phyloP scores from a whole-genome alignment of 2,329 filamentous ascomycete species.

The Metarhizium robertsii region DNA sequence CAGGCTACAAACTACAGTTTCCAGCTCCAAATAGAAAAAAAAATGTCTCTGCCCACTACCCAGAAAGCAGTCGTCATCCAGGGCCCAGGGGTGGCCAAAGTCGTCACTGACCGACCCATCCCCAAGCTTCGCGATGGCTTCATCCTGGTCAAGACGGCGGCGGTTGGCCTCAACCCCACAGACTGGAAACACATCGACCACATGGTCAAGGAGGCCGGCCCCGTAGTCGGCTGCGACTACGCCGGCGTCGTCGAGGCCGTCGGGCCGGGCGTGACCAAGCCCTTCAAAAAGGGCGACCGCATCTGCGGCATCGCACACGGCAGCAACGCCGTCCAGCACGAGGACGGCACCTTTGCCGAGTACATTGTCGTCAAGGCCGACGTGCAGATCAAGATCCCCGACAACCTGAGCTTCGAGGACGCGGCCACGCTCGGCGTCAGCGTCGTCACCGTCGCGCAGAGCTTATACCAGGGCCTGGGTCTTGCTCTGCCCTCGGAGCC shows the following conservation, averaged over 20 bases:
- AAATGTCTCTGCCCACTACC: no score
- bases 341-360: slow-evolving; percentile 20
- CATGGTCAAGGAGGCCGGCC: slow-evolving; percentile 14
- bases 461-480: slow-evolving; percentile 34
- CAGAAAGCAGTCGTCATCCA: slow-evolving; percentile 5
- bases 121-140: slow-evolving; percentile 11
- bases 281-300: slow-evolving; percentile 14
- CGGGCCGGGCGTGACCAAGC: slow-evolving; percentile 8
- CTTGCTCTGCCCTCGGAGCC: slow-evolving; percentile 33
- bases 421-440: slow-evolving; percentile 33
- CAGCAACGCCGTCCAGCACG: slow-evolving; percentile 9
- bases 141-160: slow-evolving; percentile 23
- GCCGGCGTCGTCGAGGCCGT: slow-evolving; percentile 21
- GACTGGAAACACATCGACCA: slow-evolving; percentile 23
- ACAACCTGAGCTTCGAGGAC: slow-evolving; percentile 34
- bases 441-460: slow-evolving; percentile 28
- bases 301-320: slow-evolving; percentile 16
- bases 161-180: slow-evolving; percentile 25
- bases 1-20: no score
- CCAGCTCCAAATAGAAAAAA: no score
- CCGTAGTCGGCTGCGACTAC: slow-evolving; percentile 24
- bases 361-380: slow-evolving; percentile 27
- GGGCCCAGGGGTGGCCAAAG: slow-evolving; percentile 5
- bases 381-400: slow-evolving; percentile 33
- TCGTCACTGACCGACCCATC: slow-evolving; percentile 2